Base-by-base conservation (phyloP, 345 rosid species). In the Kernera saxatilis region DNA sequence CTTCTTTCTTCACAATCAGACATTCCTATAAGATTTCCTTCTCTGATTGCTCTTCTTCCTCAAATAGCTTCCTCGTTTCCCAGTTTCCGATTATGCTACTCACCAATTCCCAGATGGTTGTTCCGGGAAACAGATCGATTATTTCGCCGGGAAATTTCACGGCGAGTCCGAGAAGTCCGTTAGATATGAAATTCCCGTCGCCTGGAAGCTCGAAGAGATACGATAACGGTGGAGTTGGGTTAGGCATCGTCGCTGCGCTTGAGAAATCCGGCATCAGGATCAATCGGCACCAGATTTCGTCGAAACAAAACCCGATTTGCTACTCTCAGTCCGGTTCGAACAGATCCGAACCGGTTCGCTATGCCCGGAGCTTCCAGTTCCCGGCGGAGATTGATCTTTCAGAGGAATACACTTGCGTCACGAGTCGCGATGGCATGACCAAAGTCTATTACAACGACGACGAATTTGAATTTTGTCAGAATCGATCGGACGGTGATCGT, bases 201-300 rank as follows among this genome's bases (percentile, higher is more conserved):
- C 87, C 88, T 2, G 74, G 88, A 64, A 79, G 84, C 1, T 68
- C 66, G 18, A 82, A 76, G 58, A 75, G 45, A 13, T 84, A 81
- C 44, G 83, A 82, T 15, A 6, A 51, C 1, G 92, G 80, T 39
- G 86, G 88, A 27, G 78, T 92, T 29, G 96, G 94, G 0, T 70
- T 89, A 43, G 96, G 91, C 0, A 86, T 92, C 27, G 89, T 89
- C 6, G 91, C 84, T 3, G 94, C 88, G 5, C 85, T 88, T 22
- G 93, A 89, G 56, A 56, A 46, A 35, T 35, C 49, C 21, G 71
- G 36, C 8, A 17, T 40, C 3, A 53, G 41, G 11, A 59, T 73
- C 21, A 43, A 8, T 2, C 40, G 8, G 44, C 45, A 58, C 58
- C 27, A 29, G 76, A 65, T 59, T 61, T 78, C 52, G 56, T 77